A percentile compares a stretch with the other conserved stretches of the same genome.
Evolutionary conservation across 2,329 filamentous ascomycete genomes (phyloP).

Genomic region (Fusarium kyushuense): DNA sequence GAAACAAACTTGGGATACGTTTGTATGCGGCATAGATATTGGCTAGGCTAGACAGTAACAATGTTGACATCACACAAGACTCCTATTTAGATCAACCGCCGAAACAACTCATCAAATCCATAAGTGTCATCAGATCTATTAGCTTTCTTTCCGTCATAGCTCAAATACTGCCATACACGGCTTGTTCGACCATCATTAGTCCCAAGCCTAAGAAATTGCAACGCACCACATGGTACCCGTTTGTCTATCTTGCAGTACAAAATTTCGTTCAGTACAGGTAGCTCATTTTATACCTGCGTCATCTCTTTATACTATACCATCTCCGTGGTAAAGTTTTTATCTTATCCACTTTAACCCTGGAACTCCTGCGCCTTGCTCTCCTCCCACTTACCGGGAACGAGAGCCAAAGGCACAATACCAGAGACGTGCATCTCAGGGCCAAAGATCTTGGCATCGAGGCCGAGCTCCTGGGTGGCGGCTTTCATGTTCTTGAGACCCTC

Average conservation of each 20-base stretch:
- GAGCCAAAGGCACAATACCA: constrained; percentile 93
- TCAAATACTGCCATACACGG: constrained; percentile 49
- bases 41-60: background rate
- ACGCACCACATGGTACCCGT: constrained; percentile 45
- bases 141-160: constrained; percentile 49
- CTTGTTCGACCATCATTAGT: constrained; percentile 40
- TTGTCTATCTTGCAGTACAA: constrained; percentile 54
- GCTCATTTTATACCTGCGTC: constrained; percentile 40
- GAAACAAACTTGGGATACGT: background rate
- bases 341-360: constrained; percentile 58
- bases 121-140: constrained; percentile 49
- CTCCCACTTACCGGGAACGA: constrained; percentile 75
- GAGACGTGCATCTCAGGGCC: constrained; percentile 93
- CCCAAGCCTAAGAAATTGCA: constrained; percentile 44
- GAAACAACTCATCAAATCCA: constrained; percentile 9
- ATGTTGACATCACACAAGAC: background rate
- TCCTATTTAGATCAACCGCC: background rate
- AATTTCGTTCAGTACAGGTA: constrained; percentile 45
- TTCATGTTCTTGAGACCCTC: constrained; percentile 99
- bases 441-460: constrained; percentile 76
- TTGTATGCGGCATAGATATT: background rate
- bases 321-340: constrained; percentile 20
- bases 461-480: constrained; percentile 91
- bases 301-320: constrained; percentile 37
- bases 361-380: constrained; percentile 72